Percentiles rank a stretch among this genome's conserved stretches.
Conservation (phyloP, 2,329 filamentous ascomycete genomes). For the Penicillium sp. region DNA sequence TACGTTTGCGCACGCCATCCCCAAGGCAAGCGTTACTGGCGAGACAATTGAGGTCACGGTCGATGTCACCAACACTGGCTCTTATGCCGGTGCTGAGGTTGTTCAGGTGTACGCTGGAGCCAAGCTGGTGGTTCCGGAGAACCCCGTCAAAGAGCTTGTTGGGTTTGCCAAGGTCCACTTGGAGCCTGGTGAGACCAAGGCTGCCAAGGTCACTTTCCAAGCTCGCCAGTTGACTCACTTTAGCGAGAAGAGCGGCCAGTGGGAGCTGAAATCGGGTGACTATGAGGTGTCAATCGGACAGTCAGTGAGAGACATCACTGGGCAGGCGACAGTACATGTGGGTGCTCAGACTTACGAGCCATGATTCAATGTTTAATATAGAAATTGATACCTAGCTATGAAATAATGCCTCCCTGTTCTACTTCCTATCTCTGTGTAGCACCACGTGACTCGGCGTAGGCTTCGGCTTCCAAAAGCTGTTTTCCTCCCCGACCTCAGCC, state of each 20-base stretch:
- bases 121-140: neutral
- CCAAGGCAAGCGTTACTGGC: neutral
- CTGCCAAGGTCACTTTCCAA: neutral
- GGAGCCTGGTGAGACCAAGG: constrained; percentile 10
- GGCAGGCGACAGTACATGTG: neutral
- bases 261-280: constrained; percentile 1
- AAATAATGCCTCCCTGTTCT: neutral
- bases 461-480: neutral
- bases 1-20: constrained; percentile 55
- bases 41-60: neutral
- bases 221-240: constrained; percentile 11
- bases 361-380: constrained; percentile 1
- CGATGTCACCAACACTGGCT: constrained; percentile 9
- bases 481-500: neutral
- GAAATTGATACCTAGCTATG: neutral
- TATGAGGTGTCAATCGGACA: constrained; percentile 14
- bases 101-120: constrained; percentile 17
- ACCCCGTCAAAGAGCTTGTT: constrained; percentile 16
- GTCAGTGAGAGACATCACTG: constrained; percentile 11
- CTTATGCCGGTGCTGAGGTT: constrained; percentile 10
- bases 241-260: constrained; percentile 7
- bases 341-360: constrained; percentile 1
- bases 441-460: neutral
- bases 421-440: neutral
- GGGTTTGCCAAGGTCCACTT: constrained; percentile 13